phyloP scores from a whole-genome alignment of 2,329 filamentous ascomycete species.

The Emmonsiellopsis sp. region DNA sequence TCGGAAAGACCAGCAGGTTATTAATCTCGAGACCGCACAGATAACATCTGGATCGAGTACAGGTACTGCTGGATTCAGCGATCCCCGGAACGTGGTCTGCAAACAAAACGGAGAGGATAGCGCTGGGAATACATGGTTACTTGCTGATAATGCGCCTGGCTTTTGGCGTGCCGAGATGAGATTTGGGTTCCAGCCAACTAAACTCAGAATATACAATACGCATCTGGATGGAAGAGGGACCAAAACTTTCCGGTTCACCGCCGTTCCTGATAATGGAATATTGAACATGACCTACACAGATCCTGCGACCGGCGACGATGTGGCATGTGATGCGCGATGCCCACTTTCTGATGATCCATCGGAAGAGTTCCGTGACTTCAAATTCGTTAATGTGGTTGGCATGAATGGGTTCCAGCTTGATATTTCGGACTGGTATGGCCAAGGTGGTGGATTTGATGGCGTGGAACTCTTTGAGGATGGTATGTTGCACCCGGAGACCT shows the following conservation, averaged over 20 bases:
- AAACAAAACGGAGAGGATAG: conserved; percentile 56
- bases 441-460: conserved; percentile 73
- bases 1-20: conserved; percentile 60
- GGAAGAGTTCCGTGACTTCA: conserved; percentile 73
- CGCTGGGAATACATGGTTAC: conserved; percentile 71
- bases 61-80: conserved; percentile 56
- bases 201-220: conserved; percentile 81
- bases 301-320: conserved; percentile 56
- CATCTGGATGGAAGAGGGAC: conserved; percentile 75
- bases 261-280: conserved; percentile 79
- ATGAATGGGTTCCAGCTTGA: conserved; percentile 84
- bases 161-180: conserved; percentile 76
- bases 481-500: conserved; percentile 20
- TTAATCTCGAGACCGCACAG: conserved; percentile 74
- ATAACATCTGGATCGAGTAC: conserved; percentile 57
- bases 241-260: conserved; percentile 77
- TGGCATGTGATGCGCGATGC: conserved; percentile 71
- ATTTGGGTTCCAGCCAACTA: conserved; percentile 80
- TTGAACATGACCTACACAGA: conserved; percentile 92
- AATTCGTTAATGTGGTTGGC: conserved; percentile 76
- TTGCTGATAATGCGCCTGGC: conserved; percentile 65
- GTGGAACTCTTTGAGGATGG: conserved; percentile 77
- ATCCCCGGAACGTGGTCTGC: conserved; percentile 78
- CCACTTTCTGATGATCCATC: conserved; percentile 66
- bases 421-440: conserved; percentile 78